These are phyloP conservation scores for Bryoerythrophyllum caledonicum DNA, from an alignment of 225 moss, liverwort and hornwort species.

Conservation along the genomic window DNA sequence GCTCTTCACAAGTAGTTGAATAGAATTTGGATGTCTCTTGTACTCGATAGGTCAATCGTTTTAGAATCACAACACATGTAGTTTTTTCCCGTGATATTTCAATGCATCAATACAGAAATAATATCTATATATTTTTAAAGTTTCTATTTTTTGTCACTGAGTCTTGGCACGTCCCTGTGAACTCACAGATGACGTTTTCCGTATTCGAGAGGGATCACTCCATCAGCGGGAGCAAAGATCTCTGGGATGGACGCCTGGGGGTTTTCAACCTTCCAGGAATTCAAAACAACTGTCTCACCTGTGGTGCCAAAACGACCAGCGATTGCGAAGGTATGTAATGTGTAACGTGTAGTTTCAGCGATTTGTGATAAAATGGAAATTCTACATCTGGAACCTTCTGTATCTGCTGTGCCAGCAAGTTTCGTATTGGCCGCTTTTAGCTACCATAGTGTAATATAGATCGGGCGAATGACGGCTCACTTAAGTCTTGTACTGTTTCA, in stretches of 20 bases:
- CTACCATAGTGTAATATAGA: not conserved
- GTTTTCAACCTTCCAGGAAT: slow-evolving; percentile 40
- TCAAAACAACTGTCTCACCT: slow-evolving; percentile 41
- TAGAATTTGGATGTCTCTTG: slow-evolving; percentile 14
- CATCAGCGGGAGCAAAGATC: slow-evolving; percentile 30
- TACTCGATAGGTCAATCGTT: not conserved
- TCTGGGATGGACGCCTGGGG: slow-evolving; percentile 59
- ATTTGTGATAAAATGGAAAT: not conserved
- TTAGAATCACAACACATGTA: slow-evolving; percentile 3
- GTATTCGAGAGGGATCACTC: slow-evolving; percentile 40
- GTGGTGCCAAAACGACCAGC: slow-evolving; percentile 40
- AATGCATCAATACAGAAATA: not conserved
- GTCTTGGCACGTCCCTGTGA: slow-evolving; percentile 15
- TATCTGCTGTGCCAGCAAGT: slow-evolving; percentile 4
- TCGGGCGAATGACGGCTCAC: slow-evolving; percentile 2
- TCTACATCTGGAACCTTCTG: slow-evolving; percentile 15
- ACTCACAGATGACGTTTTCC: slow-evolving; percentile 49
- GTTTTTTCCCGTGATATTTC: not conserved
- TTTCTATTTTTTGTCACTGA: too few relatives aligned
- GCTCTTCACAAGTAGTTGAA: slow-evolving; percentile 14
- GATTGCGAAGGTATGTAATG: slow-evolving; percentile 55
- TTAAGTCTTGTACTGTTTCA: slow-evolving; percentile 31
- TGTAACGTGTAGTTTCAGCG: not conserved
- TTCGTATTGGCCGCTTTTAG: slow-evolving; percentile 12
- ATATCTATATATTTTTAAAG: too few relatives aligned